Percentiles rank a stretch among this genome's conserved stretches.
Evolutionary conservation across 495 filamentous ascomycete species (phyloP).

Genomic region (Penicillium samsonianum): DNA sequence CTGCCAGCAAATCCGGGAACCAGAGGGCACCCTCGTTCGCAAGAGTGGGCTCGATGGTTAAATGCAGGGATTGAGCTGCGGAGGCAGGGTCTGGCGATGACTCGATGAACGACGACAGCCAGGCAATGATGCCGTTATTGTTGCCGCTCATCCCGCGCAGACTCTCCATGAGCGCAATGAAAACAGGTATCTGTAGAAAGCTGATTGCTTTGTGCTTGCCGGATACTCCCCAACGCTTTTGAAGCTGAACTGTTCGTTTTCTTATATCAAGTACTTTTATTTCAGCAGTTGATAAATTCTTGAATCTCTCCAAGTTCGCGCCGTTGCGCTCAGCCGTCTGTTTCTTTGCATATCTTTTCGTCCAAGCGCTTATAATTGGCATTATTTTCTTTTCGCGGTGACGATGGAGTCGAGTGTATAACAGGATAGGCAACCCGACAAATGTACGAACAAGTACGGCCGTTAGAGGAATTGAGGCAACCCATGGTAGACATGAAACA

Average conservation of each 20-base stretch:
- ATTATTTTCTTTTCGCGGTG: slow-evolving; percentile 45
- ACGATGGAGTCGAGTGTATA: slow-evolving; percentile 50
- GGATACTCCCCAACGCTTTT: slow-evolving; percentile 44
- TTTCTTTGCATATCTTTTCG: slow-evolving; percentile 28
- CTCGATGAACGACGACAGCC: slow-evolving; percentile 29
- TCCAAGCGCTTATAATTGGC: slow-evolving; percentile 56
- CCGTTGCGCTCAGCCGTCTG: slow-evolving; percentile 7
- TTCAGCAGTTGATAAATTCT: neutral
- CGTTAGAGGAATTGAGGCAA: slow-evolving; percentile 65
- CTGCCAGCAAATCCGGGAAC: slow-evolving; percentile 72
- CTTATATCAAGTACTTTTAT: neutral
- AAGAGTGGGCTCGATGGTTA: slow-evolving; percentile 55
- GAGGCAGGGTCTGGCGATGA: slow-evolving; percentile 4
- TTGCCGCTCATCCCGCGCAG: slow-evolving; percentile 65
- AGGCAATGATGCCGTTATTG: slow-evolving; percentile 53
- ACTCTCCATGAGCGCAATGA: slow-evolving; percentile 66
- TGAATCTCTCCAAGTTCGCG: neutral
- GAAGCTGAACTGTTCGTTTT: slow-evolving; percentile 32
- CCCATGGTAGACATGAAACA: slow-evolving; percentile 67
- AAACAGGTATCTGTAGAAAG: slow-evolving; percentile 63
- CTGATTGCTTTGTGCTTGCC: slow-evolving; percentile 50
- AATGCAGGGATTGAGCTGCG: slow-evolving; percentile 16
- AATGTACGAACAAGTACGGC: slow-evolving; percentile 61
- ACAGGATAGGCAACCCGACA: slow-evolving; percentile 59
- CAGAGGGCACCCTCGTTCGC: slow-evolving; percentile 73